Conservation (phyloP, 2,329 filamentous ascomycete species). For the Microdochium bolleyi region DNA sequence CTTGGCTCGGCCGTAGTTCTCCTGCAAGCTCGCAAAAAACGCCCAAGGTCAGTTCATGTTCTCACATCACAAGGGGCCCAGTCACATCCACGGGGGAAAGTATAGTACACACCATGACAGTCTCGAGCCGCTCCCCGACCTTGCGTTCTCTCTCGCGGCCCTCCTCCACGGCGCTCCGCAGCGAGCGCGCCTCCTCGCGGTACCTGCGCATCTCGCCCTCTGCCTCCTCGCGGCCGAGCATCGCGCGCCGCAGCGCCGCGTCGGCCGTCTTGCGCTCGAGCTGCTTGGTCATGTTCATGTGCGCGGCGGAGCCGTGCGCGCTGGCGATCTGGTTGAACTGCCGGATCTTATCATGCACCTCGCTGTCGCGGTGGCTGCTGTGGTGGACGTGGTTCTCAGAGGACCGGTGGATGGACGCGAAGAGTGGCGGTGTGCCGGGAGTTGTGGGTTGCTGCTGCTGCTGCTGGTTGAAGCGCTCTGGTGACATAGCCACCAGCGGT, state of each 20-base stretch:
- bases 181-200: constrained; percentile 48
- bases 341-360: constrained; percentile 24
- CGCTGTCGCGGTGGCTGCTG: constrained; percentile 20
- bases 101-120: constrained; percentile 55
- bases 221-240: constrained; percentile 63
- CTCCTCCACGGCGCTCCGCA: constrained; percentile 56
- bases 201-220: constrained; percentile 59
- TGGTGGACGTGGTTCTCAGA: constrained; percentile 23
- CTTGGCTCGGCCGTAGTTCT: constrained; percentile 62
- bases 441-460: background rate
- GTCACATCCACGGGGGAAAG: background rate
- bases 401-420: constrained; percentile 9
- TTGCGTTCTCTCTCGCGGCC: constrained; percentile 57
- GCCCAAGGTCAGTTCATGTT: constrained; percentile 6
- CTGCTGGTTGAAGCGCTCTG: constrained; percentile 21
- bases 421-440: constrained; percentile 4
- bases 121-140: constrained; percentile 59
- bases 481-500: constrained; percentile 17
- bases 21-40: constrained; percentile 32
- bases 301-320: constrained; percentile 1
- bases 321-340: constrained; percentile 21
- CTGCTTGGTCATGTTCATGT: constrained; percentile 37
- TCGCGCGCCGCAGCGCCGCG: constrained; percentile 57
- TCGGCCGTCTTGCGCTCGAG: constrained; percentile 58
- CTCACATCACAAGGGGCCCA: background rate